phyloP scores from a whole-genome alignment of 768 basidiomycete species.

The Pleurotus tuber-regium region DNA sequence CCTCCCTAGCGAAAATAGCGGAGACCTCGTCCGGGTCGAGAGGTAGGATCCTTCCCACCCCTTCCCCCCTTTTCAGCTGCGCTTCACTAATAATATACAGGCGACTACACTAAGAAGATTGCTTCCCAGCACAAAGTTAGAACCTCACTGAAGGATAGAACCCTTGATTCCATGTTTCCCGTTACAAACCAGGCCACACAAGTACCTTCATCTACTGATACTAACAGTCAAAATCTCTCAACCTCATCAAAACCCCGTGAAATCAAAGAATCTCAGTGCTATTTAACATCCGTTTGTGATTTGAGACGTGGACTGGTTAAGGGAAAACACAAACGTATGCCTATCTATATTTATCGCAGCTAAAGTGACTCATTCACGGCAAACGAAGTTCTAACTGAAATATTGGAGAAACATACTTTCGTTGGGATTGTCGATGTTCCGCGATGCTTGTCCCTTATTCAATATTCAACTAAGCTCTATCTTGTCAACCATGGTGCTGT shows the following conservation, averaged over 20 bases:
- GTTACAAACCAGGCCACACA: conserved; percentile 53
- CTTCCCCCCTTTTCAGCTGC: neutral
- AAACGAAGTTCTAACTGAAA: conserved; percentile 77
- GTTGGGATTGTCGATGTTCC: conserved; percentile 86
- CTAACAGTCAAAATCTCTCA: conserved; percentile 18
- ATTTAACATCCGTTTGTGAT: conserved; percentile 68
- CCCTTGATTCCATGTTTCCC: conserved; percentile 94
- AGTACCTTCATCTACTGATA: conserved; percentile 18
- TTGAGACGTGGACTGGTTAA: conserved; percentile 61
- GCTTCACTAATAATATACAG: conserved; percentile 13
- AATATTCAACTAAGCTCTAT: conserved; percentile 86
- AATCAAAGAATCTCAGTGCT: conserved; percentile 75
- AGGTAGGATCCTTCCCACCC: neutral
- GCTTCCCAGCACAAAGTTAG: conserved; percentile 90
- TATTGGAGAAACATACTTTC: conserved; percentile 84
- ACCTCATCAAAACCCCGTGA: conserved; percentile 37
- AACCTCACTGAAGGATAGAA: conserved; percentile 83
- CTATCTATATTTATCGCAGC: neutral
- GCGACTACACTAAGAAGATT: conserved; percentile 40
- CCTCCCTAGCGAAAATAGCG: neutral
- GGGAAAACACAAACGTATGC: conserved; percentile 68
- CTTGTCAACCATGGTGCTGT: conserved; percentile 83
- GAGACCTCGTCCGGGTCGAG: neutral
- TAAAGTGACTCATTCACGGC: neutral
- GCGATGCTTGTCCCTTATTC: conserved; percentile 76